Conservation (phyloP, 768 basidiomycete species). For the Lactifluus volemus region DNA sequence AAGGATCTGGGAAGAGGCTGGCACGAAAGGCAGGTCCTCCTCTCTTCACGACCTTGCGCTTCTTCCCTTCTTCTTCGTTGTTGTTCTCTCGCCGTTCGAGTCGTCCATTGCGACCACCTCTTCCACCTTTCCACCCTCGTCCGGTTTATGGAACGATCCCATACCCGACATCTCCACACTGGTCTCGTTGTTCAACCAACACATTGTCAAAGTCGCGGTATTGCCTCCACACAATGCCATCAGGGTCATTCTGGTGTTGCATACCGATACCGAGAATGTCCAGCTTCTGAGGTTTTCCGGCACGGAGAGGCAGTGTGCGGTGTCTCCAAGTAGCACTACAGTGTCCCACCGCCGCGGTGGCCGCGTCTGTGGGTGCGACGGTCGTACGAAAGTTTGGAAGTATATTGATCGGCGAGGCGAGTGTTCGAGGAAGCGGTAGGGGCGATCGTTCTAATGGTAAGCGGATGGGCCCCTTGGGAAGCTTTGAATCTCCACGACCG, state of each 20-base stretch:
- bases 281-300: constrained; percentile 46
- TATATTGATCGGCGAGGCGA: no score
- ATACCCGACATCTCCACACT: constrained; percentile 14
- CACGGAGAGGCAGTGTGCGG: no score
- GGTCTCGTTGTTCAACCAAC: constrained; percentile 44
- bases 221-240: constrained; percentile 81
- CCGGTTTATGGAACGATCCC: constrained; percentile 16
- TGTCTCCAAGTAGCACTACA: no score
- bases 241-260: constrained; percentile 52
- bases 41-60: constrained; percentile 21
- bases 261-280: constrained; percentile 85
- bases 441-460: no score
- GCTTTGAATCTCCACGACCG: no score
- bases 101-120: background rate
- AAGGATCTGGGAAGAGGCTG: no score
- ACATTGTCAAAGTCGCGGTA: constrained; percentile 75
- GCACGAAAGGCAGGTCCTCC: no score
- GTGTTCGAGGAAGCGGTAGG: no score
- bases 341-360: no score
- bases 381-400: no score
- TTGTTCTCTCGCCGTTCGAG: background rate
- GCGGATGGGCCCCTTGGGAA: no score
- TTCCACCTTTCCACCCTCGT: constrained; percentile 20
- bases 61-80: background rate
- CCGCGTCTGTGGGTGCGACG: no score